Percentiles rank a stretch among this genome's conserved stretches.
phyloP scores from a whole-genome alignment of 768 basidiomycete genomes.

The Suillus brevipes region DNA sequence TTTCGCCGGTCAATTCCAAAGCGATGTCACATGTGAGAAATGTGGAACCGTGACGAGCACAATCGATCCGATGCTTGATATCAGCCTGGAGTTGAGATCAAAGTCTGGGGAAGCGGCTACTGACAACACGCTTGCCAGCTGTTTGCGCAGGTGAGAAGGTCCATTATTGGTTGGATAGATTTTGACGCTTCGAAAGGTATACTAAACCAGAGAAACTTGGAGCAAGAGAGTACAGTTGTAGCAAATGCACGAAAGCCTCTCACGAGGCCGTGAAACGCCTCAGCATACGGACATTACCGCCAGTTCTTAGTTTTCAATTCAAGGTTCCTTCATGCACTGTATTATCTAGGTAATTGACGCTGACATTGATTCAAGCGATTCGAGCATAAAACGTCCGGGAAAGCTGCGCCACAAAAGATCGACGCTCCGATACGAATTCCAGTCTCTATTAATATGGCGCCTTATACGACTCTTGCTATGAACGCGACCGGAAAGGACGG shows the following conservation, averaged over 20 bases:
- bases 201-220: slow-evolving; percentile 85
- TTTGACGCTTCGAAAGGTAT: slow-evolving; percentile 48
- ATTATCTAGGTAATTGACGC: neutral
- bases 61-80: slow-evolving; percentile 86
- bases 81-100: slow-evolving; percentile 79
- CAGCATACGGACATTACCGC: slow-evolving; percentile 81
- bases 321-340: slow-evolving; percentile 57
- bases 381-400: slow-evolving; percentile 80
- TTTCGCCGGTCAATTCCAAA: slow-evolving; percentile 84
- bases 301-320: slow-evolving; percentile 91
- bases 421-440: slow-evolving; percentile 84
- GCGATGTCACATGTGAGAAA: slow-evolving; percentile 85
- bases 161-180: slow-evolving; percentile 7
- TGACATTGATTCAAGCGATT: slow-evolving; percentile 62
- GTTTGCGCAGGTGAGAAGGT: slow-evolving; percentile 63
- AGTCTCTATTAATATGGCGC: slow-evolving; percentile 82
- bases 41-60: slow-evolving; percentile 80
- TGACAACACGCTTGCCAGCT: slow-evolving; percentile 72
- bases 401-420: slow-evolving; percentile 77
- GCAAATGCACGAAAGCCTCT: slow-evolving; percentile 69
- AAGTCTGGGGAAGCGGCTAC: slow-evolving; percentile 46
- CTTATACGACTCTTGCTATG: slow-evolving; percentile 71
- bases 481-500: slow-evolving; percentile 49
- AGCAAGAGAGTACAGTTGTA: slow-evolving; percentile 80
- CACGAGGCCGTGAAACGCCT: slow-evolving; percentile 84